A percentile compares a stretch with the other conserved stretches of the same genome.
phyloP scores from a whole-genome alignment of 345 rosid species.

The Microthlaspi erraticum region DNA sequence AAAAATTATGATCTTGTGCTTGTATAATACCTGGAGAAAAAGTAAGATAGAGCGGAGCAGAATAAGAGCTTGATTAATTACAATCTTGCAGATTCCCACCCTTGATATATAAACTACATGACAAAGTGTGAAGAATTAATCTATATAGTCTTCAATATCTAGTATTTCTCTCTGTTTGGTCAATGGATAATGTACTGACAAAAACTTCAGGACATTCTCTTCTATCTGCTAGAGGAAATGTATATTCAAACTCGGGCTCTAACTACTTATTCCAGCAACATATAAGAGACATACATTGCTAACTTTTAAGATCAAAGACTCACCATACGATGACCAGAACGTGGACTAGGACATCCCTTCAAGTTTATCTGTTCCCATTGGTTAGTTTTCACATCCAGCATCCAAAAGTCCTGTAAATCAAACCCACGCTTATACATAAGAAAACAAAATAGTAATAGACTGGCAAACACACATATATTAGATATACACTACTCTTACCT shows the following conservation, averaged over 20 bases:
- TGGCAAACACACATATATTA: not conserved
- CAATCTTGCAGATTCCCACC: no score
- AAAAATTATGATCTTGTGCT: constrained; percentile 90
- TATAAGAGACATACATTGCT: no score
- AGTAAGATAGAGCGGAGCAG: constrained; percentile 6
- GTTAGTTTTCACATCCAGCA: constrained; percentile 89
- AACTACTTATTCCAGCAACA: not conserved
- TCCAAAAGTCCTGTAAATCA: constrained; percentile 80
- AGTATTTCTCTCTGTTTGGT: not conserved
- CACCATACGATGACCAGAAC: constrained; percentile 99
- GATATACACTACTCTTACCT: constrained; percentile 54
- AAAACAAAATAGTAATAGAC: not conserved
- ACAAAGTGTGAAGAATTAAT: not conserved
- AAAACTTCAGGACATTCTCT: not conserved
- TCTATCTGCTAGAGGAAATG: constrained; percentile 2
- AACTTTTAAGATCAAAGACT: constrained; percentile 22
- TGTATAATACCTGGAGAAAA: constrained; percentile 78
- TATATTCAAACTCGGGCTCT: not conserved
- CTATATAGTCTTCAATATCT: not conserved
- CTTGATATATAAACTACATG: not conserved
- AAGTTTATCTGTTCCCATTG: constrained; percentile 93
- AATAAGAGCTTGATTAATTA: constrained; percentile 6
- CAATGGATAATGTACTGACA: not conserved
- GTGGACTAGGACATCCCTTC: constrained; percentile 91
- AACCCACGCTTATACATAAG: constrained; percentile 9